phyloP scores from a whole-genome alignment of 768 basidiomycete genomes.

The Leccinum uliginosum region DNA sequence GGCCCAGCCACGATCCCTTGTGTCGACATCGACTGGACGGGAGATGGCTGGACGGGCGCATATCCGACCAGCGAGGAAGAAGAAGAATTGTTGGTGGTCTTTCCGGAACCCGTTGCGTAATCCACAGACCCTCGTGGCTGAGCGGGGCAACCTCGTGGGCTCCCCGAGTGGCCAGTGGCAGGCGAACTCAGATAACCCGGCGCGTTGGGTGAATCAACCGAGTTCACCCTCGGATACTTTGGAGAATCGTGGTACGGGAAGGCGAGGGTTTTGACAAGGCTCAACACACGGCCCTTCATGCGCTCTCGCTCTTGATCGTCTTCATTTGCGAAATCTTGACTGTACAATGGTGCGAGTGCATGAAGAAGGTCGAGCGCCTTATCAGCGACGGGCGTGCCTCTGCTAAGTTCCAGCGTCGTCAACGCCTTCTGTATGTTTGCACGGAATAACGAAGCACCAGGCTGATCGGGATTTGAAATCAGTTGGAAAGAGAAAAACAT shows the following conservation, averaged over 20 bases:
- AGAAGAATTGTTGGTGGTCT: conserved; percentile 13
- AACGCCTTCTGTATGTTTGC: conserved; percentile 70
- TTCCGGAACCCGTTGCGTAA: conserved; percentile 20
- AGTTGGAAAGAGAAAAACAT: conserved; percentile 93
- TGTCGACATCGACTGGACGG: conserved; percentile 21
- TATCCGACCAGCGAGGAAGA: conserved; percentile 28
- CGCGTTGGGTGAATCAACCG: conserved; percentile 46
- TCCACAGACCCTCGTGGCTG: conserved; percentile 25
- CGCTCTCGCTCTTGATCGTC: conserved; percentile 50
- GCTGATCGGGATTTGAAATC: conserved; percentile 74
- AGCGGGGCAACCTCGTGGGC: conserved; percentile 37
- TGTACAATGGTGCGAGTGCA: conserved; percentile 70
- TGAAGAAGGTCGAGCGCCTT: conserved; percentile 69
- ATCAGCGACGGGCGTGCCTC: conserved; percentile 65
- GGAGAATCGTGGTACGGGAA: conserved; percentile 77
- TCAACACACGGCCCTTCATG: conserved; percentile 56
- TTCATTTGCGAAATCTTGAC: conserved; percentile 53
- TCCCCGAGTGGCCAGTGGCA: conserved; percentile 54
- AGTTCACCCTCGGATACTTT: conserved; percentile 44
- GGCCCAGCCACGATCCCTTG: conserved; percentile 15
- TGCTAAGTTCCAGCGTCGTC: conserved; percentile 58
- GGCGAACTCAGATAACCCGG: conserved; percentile 49
- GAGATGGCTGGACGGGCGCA: conserved; percentile 16
- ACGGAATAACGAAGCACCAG: conserved; percentile 72
- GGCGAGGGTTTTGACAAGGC: conserved; percentile 68